A percentile compares a stretch with the other conserved stretches of the same genome.
These are phyloP conservation scores for Solanum megistacrolobum DNA, from an alignment of 257 asterid genomes.

Conservation along the genomic window DNA sequence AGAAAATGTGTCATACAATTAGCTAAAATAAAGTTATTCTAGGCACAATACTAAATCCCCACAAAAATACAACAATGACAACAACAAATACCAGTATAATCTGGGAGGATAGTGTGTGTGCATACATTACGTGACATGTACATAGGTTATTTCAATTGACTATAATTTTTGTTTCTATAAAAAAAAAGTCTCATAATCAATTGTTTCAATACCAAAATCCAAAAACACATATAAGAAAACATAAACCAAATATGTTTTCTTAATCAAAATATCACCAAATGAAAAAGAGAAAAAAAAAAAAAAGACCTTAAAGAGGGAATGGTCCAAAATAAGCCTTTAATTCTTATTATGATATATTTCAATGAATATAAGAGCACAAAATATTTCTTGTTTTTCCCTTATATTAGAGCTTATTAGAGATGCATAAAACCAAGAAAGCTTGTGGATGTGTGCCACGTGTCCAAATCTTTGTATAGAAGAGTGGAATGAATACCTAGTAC, in stretches of 20 bases:
- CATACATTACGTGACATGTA: fast-evolving
- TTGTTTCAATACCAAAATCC: background rate
- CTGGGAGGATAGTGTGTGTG: fast-evolving
- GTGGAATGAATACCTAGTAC: background rate
- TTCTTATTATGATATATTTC: background rate
- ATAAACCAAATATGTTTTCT: background rate
- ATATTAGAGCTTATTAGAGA: background rate
- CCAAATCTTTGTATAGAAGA: background rate
- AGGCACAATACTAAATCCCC: too few species aligned
- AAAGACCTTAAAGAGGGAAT: background rate
- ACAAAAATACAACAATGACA: too few species aligned
- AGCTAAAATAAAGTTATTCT: too few species aligned
- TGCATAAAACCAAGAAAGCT: background rate
- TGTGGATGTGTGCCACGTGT: constrained; percentile 6
- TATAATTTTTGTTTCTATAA: background rate
- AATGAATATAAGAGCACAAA: background rate
- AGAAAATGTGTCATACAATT: background rate
- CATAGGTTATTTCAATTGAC: background rate
- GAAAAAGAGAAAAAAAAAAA: background rate
- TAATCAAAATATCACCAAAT: background rate
- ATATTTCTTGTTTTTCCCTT: background rate
- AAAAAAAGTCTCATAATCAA: background rate
- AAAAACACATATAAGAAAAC: background rate
- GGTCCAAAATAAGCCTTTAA: background rate
- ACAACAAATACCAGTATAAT: too few species aligned